phyloP scores from a whole-genome alignment of 2,329 filamentous ascomycete genomes.

The Ampelomyces quisqualis region DNA sequence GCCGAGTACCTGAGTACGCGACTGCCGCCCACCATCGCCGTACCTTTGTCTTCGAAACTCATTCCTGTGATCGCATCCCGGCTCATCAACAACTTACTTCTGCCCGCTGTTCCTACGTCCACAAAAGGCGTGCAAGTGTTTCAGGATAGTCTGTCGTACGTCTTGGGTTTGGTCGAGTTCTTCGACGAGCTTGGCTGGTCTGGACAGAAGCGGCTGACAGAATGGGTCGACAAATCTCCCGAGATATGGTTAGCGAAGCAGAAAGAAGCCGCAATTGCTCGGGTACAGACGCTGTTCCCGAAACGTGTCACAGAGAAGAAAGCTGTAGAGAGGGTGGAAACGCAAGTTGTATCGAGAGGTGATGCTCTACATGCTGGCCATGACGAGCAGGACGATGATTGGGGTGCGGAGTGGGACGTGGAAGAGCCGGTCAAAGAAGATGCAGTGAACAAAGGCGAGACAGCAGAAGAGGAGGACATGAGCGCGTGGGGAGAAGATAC shows the following conservation, averaged over 20 bases:
- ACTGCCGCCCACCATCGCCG: slow-evolving; percentile 52
- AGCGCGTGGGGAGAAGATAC: slow-evolving; percentile 50
- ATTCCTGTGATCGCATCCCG: slow-evolving; percentile 68
- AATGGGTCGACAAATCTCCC: slow-evolving; percentile 80
- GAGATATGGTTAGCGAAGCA: slow-evolving; percentile 84
- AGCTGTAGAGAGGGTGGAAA: slow-evolving; percentile 81
- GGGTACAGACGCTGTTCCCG: slow-evolving; percentile 68
- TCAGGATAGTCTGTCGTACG: slow-evolving; percentile 65
- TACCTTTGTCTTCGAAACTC: slow-evolving; percentile 66
- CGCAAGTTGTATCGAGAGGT: slow-evolving; percentile 70
- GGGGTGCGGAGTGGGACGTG: slow-evolving; percentile 78
- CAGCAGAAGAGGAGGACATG: slow-evolving; percentile 48
- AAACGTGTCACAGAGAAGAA: slow-evolving; percentile 66
- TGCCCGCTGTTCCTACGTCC: slow-evolving; percentile 72
- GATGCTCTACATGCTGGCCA: slow-evolving; percentile 63
- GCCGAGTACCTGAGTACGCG: slow-evolving; percentile 54
- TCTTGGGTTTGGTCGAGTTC: slow-evolving; percentile 63
- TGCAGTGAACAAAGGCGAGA: not conserved
- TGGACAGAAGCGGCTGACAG: slow-evolving; percentile 61
- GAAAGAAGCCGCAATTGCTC: slow-evolving; percentile 74
- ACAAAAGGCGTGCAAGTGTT: slow-evolving; percentile 71
- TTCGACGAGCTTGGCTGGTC: slow-evolving; percentile 66
- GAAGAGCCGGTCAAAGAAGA: slow-evolving; percentile 43
- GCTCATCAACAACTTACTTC: slow-evolving; percentile 73
- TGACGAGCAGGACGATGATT: slow-evolving; percentile 59